phyloP scores from a whole-genome alignment of 2,329 filamentous ascomycete species.

The Hypocrella siamensis region DNA sequence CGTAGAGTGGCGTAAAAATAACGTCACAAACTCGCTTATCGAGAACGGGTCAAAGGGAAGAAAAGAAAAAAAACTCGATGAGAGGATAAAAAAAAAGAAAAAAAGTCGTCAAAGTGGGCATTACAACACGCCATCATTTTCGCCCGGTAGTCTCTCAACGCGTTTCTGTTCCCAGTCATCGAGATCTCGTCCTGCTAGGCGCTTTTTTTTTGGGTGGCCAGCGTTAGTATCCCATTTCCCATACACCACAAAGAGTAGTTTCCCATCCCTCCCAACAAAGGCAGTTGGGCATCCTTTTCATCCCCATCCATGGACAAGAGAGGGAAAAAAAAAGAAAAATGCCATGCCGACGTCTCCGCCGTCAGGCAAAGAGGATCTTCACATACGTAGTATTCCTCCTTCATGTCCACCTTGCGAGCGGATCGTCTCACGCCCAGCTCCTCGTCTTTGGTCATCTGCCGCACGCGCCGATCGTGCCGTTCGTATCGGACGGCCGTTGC shows the following conservation, averaged over 20 bases:
- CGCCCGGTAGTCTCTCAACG: slow-evolving; percentile 76
- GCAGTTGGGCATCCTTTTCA: background rate
- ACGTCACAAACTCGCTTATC: background rate
- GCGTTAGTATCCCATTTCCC: background rate
- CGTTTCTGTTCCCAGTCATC: slow-evolving; percentile 96
- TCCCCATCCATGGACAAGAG: background rate
- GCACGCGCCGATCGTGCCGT: slow-evolving; percentile 76
- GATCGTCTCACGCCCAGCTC: slow-evolving; percentile 64
- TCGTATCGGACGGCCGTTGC: slow-evolving; percentile 91
- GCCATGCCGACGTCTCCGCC: slow-evolving; percentile 25
- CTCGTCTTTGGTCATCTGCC: slow-evolving; percentile 73
- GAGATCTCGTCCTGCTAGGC: slow-evolving; percentile 61
- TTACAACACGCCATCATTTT: slow-evolving; percentile 68
- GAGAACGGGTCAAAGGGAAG: background rate
- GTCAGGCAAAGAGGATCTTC: background rate
- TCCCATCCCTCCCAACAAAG: background rate
- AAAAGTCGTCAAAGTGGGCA: no score
- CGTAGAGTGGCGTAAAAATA: background rate
- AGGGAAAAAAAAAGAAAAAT: background rate
- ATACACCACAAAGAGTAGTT: background rate
- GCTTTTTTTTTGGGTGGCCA: slow-evolving; percentile 8
- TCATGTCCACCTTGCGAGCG: slow-evolving; percentile 59
- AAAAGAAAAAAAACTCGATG: background rate
- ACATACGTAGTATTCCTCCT: slow-evolving; percentile 69
- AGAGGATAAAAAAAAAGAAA: background rate